Evolutionary conservation across 768 basidiomycete genomes (phyloP), one percentile per base, ranked within the genome.

Genomic region (Boletus rubescentipes): DNA sequence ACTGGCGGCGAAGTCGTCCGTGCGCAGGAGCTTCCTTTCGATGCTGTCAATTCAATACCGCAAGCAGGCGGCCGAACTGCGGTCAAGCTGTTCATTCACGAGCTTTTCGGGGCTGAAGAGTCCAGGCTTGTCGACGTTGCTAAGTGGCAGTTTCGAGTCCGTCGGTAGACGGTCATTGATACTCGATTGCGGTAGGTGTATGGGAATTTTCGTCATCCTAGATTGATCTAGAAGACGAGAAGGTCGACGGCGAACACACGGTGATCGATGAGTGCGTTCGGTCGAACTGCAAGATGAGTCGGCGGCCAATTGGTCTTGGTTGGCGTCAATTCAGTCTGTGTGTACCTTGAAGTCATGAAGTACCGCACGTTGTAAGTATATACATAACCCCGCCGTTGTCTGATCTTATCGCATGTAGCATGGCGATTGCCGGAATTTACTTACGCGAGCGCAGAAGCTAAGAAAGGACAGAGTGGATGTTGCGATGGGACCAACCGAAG

Each of bases 401-500:
- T 23, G 31, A 35, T 58, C 32, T 45, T 23, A 18, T 26, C 40
- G 1, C 36, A 3, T 21, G 7, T 18, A 20, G 14, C 15, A 10
- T 20, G 21, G 32, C 9, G 35, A 32, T 8, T 57, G 34, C 45
- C 59, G 52, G 41, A 42, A 39, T 43, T 39, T 23, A 32, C 11
- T 46, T 56, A 55, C 18, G 40, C 41, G 15, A 38, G 2, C 14
- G 18, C 49, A 16, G 31, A 20, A 9, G 41, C 39, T 36, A 47
- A 38, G 53, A 38, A 46, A 16, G 39, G 56, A 18, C 38, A 16
- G 12, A 29, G n/a, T 37, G 41, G 37, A 52, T 45, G 59, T 60
- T 57, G 51, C 59, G 54, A 61, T 26, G 57, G 40, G 37, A 55
- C 30, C 30, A 54, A 40, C 44, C 39, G 47, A 54, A 21, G 49